phyloP scores from a whole-genome alignment of 1,284 basidiomycete genomes.

The Ustilago loliicola region DNA sequence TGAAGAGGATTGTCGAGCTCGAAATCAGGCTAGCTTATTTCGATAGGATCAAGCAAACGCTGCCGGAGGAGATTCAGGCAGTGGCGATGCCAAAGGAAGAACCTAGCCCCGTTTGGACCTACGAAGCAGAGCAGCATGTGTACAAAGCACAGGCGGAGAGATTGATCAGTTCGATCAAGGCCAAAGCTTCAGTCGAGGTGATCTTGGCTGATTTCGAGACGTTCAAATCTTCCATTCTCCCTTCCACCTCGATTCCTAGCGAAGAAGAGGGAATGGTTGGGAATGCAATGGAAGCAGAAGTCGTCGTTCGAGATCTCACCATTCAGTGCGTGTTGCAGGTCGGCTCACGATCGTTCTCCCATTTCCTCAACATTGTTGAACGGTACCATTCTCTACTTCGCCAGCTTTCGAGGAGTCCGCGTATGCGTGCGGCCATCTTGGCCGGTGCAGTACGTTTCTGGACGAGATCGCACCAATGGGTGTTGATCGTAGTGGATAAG shows the following conservation, averaged over 20 bases:
- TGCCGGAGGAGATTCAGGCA: conserved; percentile 81
- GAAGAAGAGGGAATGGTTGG: conserved; percentile 71
- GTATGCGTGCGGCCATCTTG: conserved; percentile 75
- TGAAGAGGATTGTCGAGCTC: conserved; percentile 87
- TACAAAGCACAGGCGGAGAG: conserved; percentile 83
- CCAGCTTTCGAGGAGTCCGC: conserved; percentile 76
- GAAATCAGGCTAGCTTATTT: conserved; percentile 94
- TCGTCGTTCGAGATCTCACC: conserved; percentile 81
- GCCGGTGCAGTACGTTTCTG: conserved; percentile 79
- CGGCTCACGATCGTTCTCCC: conserved; percentile 95
- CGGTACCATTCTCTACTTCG: conserved; percentile 89
- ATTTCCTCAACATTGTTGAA: conserved; percentile 97
- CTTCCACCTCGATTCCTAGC: conserved; percentile 62
- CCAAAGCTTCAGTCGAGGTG: conserved; percentile 79
- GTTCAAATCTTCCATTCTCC: conserved; percentile 54
- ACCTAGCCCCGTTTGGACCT: conserved; percentile 86
- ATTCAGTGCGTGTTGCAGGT: conserved; percentile 90
- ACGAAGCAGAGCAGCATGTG: conserved; percentile 80
- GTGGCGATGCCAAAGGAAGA: conserved; percentile 80
- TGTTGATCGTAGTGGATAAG: conserved; percentile 88
- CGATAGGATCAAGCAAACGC: conserved; percentile 89
- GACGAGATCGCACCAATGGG: conserved; percentile 76
- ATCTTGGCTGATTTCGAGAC: conserved; percentile 82
- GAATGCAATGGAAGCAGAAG: conserved; percentile 74
- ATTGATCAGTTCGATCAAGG: conserved; percentile 84